Evolutionary conservation across 352 stramenopile species (phyloP).

Genomic region (Globisporangium uncinulatum): DNA sequence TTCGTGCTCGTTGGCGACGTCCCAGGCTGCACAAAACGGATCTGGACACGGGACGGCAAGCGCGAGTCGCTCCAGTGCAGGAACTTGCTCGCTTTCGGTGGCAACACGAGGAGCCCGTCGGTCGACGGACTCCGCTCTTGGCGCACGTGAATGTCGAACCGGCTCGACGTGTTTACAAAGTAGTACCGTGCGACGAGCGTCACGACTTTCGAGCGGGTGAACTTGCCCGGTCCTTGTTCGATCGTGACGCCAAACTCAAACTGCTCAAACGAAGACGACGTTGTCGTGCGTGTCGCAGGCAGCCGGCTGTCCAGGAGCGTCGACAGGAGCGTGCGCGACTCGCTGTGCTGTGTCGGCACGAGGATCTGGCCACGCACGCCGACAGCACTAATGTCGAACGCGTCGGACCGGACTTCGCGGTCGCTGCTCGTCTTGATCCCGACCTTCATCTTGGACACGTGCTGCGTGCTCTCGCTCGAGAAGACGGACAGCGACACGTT

Average conservation of each 20-base stretch:
- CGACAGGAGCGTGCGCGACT: slow-evolving; percentile 40
- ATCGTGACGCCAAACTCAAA: slow-evolving; percentile 86
- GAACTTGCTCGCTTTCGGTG: slow-evolving; percentile 56
- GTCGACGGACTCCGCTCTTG: slow-evolving; percentile 44
- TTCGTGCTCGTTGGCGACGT: slow-evolving; percentile 11
- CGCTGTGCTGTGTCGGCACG: slow-evolving; percentile 38
- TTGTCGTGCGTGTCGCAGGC: slow-evolving; percentile 12
- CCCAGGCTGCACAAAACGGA: slow-evolving; percentile 52
- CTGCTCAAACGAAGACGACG: slow-evolving; percentile 47
- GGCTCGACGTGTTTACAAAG: slow-evolving; percentile 67
- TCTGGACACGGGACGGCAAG: slow-evolving; percentile 57
- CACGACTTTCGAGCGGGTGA: slow-evolving; percentile 70
- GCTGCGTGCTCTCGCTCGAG: slow-evolving; percentile 54
- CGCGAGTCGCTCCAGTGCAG: slow-evolving; percentile 75
- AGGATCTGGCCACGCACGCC: slow-evolving; percentile 70
- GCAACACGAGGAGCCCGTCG: slow-evolving; percentile 33
- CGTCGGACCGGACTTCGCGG: slow-evolving; percentile 60
- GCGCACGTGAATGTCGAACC: slow-evolving; percentile 59
- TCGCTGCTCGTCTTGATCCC: slow-evolving; percentile 34
- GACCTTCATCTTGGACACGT: slow-evolving; percentile 74
- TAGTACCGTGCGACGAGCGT: slow-evolving; percentile 80
- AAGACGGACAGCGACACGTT: slow-evolving; percentile 66
- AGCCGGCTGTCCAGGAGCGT: slow-evolving; percentile 30
- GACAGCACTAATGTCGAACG: slow-evolving; percentile 76
- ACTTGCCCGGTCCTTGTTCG: slow-evolving; percentile 70